phyloP scores from a whole-genome alignment of 495 filamentous ascomycete genomes.

The Penicillium alfredii region DNA sequence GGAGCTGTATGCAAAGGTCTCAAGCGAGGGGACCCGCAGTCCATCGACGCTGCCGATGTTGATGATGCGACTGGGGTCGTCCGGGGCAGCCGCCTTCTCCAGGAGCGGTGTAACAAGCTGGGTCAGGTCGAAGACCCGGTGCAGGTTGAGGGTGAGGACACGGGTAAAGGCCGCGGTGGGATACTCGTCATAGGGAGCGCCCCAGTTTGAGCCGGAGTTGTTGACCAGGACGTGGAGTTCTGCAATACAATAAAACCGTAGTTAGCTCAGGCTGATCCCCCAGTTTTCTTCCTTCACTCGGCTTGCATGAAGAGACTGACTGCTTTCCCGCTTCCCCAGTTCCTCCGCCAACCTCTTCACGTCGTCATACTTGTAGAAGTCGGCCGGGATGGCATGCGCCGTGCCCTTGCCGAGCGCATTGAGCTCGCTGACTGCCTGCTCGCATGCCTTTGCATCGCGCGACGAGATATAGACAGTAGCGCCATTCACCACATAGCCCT shows the following conservation, averaged over 20 bases:
- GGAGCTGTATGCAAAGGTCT: constrained; percentile 71
- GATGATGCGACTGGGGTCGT: constrained; percentile 59
- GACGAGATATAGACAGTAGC: constrained; percentile 82
- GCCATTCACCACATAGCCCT: constrained; percentile 71
- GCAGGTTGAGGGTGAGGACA: constrained; percentile 73
- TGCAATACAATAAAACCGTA: constrained; percentile 12
- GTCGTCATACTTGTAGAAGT: constrained; percentile 72
- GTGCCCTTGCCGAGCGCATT: constrained; percentile 58
- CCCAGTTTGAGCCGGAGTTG: constrained; percentile 73
- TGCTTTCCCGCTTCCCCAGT: constrained; percentile 56
- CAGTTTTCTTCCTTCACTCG: too few species aligned
- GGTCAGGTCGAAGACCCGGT: constrained; percentile 74
- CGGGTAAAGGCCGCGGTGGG: constrained; percentile 62
- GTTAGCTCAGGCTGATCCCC: too few species aligned
- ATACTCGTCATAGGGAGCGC: constrained; percentile 62
- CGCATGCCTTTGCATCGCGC: constrained; percentile 57
- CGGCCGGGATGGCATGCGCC: constrained; percentile 58
- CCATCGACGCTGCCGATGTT: constrained; percentile 74
- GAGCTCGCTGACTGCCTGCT: constrained; percentile 51
- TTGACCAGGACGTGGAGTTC: constrained; percentile 73
- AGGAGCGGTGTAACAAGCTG: constrained; percentile 67
- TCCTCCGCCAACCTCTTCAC: constrained; percentile 58
- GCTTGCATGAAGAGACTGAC: too few species aligned
- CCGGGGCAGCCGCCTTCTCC: constrained; percentile 44
- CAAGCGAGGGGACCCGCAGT: constrained; percentile 56